These are phyloP conservation scores for Aaosphaeria arxii DNA, from an alignment of 2,329 filamentous ascomycete species.

Conservation along the genomic window DNA sequence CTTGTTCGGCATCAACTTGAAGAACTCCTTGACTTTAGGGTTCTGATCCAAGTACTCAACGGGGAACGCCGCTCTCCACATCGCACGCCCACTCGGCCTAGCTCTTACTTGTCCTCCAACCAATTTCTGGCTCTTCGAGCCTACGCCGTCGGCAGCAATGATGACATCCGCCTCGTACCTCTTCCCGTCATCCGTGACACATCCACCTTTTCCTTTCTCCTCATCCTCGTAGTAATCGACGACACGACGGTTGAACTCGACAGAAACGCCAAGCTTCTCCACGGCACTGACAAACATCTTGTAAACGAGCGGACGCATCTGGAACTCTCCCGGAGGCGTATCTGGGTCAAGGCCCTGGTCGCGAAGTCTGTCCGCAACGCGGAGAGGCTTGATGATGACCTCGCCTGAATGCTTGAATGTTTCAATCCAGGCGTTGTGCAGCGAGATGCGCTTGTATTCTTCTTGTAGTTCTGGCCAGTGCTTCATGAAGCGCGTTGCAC, in stretches of 20 bases:
- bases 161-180: constrained; percentile 42
- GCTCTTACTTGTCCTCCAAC: constrained; percentile 45
- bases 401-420: constrained; percentile 55
- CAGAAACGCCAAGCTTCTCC: constrained; percentile 42
- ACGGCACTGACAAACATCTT: constrained; percentile 54
- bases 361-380: constrained; percentile 50
- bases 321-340: constrained; percentile 54
- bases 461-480: constrained; percentile 54
- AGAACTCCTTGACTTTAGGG: constrained; percentile 46
- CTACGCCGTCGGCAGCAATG: constrained; percentile 42
- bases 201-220: constrained; percentile 33
- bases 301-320: constrained; percentile 56
- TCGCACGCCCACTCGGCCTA: constrained; percentile 35
- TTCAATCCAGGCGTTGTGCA: constrained; percentile 55
- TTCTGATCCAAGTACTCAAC: constrained; percentile 45
- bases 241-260: constrained; percentile 42
- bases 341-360: constrained; percentile 44
- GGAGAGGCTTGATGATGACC: constrained; percentile 47
- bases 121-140: constrained; percentile 45
- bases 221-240: constrained; percentile 46
- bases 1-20: constrained; percentile 41
- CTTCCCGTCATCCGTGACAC: constrained; percentile 38
- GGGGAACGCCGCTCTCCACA: constrained; percentile 42
- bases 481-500: constrained; percentile 54
- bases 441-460: constrained; percentile 52